Percentiles rank a stretch among this genome's conserved stretches.
Conservation (phyloP, 75 land plant genomes). For the Pseudotsuga menziesii region DNA sequence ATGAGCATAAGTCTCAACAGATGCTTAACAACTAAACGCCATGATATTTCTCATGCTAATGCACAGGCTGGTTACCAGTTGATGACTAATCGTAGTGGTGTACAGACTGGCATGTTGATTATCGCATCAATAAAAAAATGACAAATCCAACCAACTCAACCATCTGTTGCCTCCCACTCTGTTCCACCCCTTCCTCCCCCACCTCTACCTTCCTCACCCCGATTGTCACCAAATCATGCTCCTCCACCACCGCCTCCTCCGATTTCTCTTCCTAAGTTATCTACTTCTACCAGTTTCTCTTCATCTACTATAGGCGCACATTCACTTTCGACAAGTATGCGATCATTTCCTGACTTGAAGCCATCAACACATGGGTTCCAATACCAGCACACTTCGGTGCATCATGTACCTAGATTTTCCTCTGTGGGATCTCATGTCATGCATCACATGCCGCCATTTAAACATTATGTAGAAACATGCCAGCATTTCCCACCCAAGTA, state of each 20-base stretch:
- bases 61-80: not conserved
- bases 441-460: too few relatives aligned
- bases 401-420: slow-evolving; percentile 1
- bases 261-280: slow-evolving; percentile 10
- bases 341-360: slow-evolving; percentile 7
- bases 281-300: slow-evolving; percentile 7
- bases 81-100: not conserved
- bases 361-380: slow-evolving; percentile 9
- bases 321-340: slow-evolving; percentile 10
- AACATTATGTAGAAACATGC: too few relatives aligned
- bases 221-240: not conserved
- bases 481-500: slow-evolving; percentile 10
- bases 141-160: slow-evolving; percentile 7
- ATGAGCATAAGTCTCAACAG: slow-evolving; percentile 5
- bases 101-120: too few relatives aligned
- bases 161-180: slow-evolving; percentile 12
- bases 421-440: too few relatives aligned
- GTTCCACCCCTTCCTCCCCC: slow-evolving; percentile 31
- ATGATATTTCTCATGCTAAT: not conserved
- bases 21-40: not conserved
- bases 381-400: not conserved
- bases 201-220: slow-evolving; percentile 19
- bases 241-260: slow-evolving; percentile 13
- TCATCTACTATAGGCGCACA: not conserved
- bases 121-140: not conserved